Evolutionary conservation across 1,284 basidiomycete species (phyloP), one percentile per base, ranked within the genome.

Genomic region (Trametes versicolor): DNA sequence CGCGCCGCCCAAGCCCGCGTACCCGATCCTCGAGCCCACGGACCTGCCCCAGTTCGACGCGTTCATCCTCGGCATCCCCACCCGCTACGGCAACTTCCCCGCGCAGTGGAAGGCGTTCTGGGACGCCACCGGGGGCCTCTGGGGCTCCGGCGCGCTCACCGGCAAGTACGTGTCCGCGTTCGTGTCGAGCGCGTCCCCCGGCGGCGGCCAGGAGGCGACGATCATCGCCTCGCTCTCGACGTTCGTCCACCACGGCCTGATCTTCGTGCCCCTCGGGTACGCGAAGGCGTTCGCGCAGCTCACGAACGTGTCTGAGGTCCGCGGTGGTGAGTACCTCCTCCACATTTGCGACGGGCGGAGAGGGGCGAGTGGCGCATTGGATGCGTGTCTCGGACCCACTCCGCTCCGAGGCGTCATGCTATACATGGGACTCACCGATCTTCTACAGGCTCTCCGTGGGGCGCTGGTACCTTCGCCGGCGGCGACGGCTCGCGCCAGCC

Each of bases 151-250:
- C 59, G 85, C 82, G 0, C 87, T 97, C 56, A 78, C 85, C 57
- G 94, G 93, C 73, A 98, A 98, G 82, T 93, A 91, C 78, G 95
- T 85, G 7, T 83, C 86, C 58, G 78, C 89, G 60, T 94, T 95
- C 78, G 84, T 92, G 60, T 89, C 87, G 29, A 90, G 90, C 1
- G 87, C 83, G 23, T 80, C 81, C 47, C 85, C 82, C 36, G 91
- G 90, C 56, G 91, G 92, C 65, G 92, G 92, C 62, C 92, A 94
- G 73, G 92, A 93, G 76, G 75, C 85, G 27, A 96, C 95, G 47
- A 81, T 83, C 37, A 68, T 90, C 66, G 87, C 84, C 72, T 77
- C 85, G 49, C 69, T 96, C 58, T 93, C 93, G 27, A 93, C 91
- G 53, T 82, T 96, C 68, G 81, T 85, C 23, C 95, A 97, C 80